Percentiles rank a stretch among this genome's conserved stretches.
Conservation (phyloP, 1,284 basidiomycete species). For the Ustilago xerochloae region DNA sequence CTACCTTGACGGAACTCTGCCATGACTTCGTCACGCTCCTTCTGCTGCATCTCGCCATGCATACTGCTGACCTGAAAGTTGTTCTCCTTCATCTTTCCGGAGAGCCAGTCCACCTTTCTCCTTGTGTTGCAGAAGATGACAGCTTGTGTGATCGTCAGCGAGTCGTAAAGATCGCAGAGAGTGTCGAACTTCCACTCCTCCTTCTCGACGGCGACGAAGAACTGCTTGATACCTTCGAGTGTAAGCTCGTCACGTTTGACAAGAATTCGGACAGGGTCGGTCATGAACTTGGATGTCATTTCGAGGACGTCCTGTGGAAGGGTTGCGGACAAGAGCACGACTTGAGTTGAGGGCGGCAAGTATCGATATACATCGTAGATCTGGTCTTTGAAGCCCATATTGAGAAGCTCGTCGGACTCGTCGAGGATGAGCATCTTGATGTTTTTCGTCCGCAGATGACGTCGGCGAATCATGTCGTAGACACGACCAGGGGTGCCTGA, state of each 20-base stretch:
- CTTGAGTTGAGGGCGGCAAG: conserved; percentile 96
- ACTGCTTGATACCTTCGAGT: conserved; percentile 99
- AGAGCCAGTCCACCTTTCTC: conserved; percentile 99
- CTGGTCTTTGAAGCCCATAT: conserved; percentile 99
- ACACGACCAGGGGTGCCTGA: conserved; percentile 98
- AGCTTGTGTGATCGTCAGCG: conserved; percentile 97
- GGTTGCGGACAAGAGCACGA: conserved; percentile 94
- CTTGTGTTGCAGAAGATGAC: conserved; percentile 99
- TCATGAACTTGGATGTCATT: conserved; percentile 99
- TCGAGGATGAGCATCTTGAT: conserved; percentile 99
- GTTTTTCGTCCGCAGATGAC: conserved; percentile 92
- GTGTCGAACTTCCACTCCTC: conserved; percentile 99
- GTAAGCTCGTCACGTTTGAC: conserved; percentile 99
- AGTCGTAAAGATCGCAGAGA: conserved; percentile 94
- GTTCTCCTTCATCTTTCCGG: conserved; percentile 92
- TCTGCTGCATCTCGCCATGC: conserved; percentile 98
- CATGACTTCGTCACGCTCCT: conserved; percentile 99
- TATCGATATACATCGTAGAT: conserved; percentile 99
- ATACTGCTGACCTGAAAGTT: conserved; percentile 67
- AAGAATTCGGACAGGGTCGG: conserved; percentile 95
- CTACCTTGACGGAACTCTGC: conserved; percentile 94
- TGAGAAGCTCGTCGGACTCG: conserved; percentile 95
- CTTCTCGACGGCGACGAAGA: conserved; percentile 99
- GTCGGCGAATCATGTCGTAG: conserved; percentile 98
- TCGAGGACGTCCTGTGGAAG: conserved; percentile 97